A percentile compares a stretch with the other conserved stretches of the same genome.
These are phyloP conservation scores for Leucaena leucocephala DNA, from an alignment of 306 rosid genomes.

Conservation along the genomic window DNA sequence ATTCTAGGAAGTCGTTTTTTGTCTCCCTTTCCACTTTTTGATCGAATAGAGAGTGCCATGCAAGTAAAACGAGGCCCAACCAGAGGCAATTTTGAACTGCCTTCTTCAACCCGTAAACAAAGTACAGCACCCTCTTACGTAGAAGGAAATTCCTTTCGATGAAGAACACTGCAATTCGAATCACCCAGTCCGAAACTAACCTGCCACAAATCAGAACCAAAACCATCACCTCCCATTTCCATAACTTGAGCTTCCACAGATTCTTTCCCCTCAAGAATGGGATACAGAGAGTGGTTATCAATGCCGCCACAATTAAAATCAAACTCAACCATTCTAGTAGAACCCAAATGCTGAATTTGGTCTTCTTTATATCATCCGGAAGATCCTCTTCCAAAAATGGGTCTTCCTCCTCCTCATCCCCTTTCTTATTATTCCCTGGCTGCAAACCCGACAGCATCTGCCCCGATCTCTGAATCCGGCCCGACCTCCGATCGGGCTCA, in stretches of 20 bases:
- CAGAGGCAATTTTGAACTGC: constrained; percentile 69
- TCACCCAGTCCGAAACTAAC: constrained; percentile 70
- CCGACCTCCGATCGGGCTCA: constrained; percentile 50
- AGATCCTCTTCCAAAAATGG: constrained; percentile 69
- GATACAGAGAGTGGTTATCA: constrained; percentile 47
- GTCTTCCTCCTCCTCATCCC: constrained; percentile 71
- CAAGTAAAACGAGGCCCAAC: constrained; percentile 61
- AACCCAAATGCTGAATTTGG: constrained; percentile 41
- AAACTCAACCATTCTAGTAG: constrained; percentile 75
- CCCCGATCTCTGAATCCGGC: constrained; percentile 53
- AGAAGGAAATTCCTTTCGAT: constrained; percentile 62
- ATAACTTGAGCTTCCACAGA: constrained; percentile 52
- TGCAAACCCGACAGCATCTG: constrained; percentile 58
- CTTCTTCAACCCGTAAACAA: constrained; percentile 64
- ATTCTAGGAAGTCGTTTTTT: constrained; percentile 22
- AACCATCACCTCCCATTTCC: constrained; percentile 74
- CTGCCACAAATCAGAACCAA: constrained; percentile 67
- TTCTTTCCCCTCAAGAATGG: constrained; percentile 35
- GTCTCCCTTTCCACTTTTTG: constrained; percentile 70
- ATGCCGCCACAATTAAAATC: constrained; percentile 48
- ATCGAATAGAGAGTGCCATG: constrained; percentile 68
- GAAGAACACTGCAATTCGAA: constrained; percentile 49
- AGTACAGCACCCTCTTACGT: constrained; percentile 63
- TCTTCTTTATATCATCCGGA: constrained; percentile 49
- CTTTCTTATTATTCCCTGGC: constrained; percentile 33